Conservation (phyloP, 306 rosid genomes). For the Rosa chinensis region DNA sequence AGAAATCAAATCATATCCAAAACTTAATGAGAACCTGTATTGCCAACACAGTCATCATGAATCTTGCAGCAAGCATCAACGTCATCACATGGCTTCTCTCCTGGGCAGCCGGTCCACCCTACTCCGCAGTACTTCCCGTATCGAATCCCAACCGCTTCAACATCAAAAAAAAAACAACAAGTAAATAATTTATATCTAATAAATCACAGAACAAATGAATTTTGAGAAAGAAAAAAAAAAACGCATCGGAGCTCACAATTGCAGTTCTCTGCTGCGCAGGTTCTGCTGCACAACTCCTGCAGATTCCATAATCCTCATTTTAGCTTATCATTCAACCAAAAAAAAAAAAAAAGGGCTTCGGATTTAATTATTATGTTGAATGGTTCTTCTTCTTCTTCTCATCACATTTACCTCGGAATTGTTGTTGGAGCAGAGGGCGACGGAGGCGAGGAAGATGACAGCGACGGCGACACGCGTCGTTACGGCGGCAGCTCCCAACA, state of each 20-base stretch:
- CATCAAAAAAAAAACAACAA: not conserved
- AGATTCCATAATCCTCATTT: conserved; percentile 1
- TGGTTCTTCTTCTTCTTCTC: not conserved
- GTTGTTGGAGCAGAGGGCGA: conserved; percentile 38
- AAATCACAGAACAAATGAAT: not conserved
- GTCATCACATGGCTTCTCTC: conserved; percentile 86
- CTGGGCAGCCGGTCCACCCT: conserved; percentile 77
- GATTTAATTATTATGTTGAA: not conserved
- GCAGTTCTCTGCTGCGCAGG: conserved; percentile 59
- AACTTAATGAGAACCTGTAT: conserved; percentile 39
- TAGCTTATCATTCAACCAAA: not conserved
- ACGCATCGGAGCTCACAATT: conserved; percentile 45
- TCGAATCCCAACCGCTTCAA: conserved; percentile 56
- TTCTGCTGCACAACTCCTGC: conserved; percentile 62
- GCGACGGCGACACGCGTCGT: conserved; percentile 40
- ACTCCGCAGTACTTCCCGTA: conserved; percentile 92
- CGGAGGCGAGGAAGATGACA: conserved; percentile 33
- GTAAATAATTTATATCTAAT: not conserved
- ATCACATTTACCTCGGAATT: conserved; percentile 39
- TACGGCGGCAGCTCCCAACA: conserved; percentile 15
- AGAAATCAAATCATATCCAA: not conserved
- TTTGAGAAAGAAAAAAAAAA: not conserved
- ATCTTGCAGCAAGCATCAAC: conserved; percentile 88
- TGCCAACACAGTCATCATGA: conserved; percentile 74
- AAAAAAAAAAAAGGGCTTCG: not conserved